Conservation (phyloP, 345 rosid genomes). For the Populus euphratica region DNA sequence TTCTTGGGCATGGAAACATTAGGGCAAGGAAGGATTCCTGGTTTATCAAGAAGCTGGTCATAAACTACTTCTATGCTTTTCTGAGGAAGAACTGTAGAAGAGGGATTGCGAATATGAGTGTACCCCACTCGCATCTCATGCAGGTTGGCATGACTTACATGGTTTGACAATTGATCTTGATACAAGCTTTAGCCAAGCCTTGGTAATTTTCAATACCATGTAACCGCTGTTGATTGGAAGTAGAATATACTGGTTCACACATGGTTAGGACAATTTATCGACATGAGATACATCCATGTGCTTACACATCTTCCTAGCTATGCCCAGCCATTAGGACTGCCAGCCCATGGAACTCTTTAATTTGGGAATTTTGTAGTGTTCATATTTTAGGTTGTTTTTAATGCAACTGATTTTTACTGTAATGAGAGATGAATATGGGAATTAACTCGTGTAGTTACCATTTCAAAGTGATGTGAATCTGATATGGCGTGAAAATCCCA, state of each 20-base stretch:
- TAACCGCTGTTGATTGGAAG: constrained; percentile 5
- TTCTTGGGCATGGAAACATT: constrained; percentile 96
- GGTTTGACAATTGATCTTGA: constrained; percentile 52
- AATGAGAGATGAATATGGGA: constrained; percentile 6
- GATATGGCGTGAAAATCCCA: not conserved
- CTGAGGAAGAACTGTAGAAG: constrained; percentile 93
- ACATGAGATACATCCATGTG: not conserved
- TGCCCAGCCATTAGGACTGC: not conserved
- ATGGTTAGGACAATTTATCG: not conserved
- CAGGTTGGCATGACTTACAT: constrained; percentile 99
- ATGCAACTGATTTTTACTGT: not conserved
- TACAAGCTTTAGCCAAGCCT: constrained; percentile 1
- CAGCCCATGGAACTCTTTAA: not conserved
- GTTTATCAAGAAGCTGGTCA: constrained; percentile 88
- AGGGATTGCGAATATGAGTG: constrained; percentile 86
- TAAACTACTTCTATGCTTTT: constrained; percentile 93
- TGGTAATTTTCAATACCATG: not conserved
- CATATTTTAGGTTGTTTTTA: not conserved
- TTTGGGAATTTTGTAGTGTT: constrained; percentile 30
- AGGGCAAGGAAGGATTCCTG: constrained; percentile 96
- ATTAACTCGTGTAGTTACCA: constrained; percentile 16
- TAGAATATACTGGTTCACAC: not conserved
- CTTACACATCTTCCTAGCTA: not conserved
- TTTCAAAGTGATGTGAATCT: constrained; percentile 8
- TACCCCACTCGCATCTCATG: constrained; percentile 91